Evolutionary conservation across 352 stramenopile species (phyloP).

Genomic region (Halophytophthora batemanensis): DNA sequence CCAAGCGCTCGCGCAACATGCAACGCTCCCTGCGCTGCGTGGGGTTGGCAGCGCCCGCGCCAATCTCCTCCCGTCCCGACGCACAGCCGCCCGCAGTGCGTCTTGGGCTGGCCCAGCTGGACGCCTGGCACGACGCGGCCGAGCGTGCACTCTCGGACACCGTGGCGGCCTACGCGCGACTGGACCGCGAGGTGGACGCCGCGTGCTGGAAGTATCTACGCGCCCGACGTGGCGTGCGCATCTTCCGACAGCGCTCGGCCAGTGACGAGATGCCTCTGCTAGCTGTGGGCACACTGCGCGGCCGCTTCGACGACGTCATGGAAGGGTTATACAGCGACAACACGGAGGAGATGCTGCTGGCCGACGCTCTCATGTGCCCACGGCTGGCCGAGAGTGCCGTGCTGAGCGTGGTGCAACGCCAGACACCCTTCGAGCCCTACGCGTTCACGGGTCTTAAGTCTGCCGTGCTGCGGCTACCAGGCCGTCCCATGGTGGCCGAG

Average conservation of each 20-base stretch:
- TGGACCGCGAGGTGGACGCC: constrained; percentile 22
- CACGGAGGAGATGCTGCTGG: constrained; percentile 44
- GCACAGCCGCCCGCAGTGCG: too few species aligned
- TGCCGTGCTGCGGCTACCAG: constrained; percentile 23
- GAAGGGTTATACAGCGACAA: constrained; percentile 35
- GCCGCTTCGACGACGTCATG: constrained; percentile 46
- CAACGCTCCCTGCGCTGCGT: too few species aligned
- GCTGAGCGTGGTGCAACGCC: constrained; percentile 29
- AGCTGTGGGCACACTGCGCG: constrained; percentile 28
- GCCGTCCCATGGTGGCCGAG: constrained; percentile 27
- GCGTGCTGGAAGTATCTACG: constrained; percentile 37
- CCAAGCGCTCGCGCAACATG: too few species aligned
- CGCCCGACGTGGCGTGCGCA: constrained; percentile 22
- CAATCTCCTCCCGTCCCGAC: not conserved
- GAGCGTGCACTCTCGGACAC: constrained; percentile 32
- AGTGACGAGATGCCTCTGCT: constrained; percentile 16
- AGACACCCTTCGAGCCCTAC: constrained; percentile 29
- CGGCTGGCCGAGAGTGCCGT: constrained; percentile 32
- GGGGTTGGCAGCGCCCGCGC: too few species aligned
- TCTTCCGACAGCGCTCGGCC: constrained; percentile 32
- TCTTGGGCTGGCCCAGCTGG: constrained; percentile 28
- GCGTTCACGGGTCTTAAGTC: constrained; percentile 47
- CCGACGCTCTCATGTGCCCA: constrained; percentile 34
- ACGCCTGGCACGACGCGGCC: constrained; percentile 33
- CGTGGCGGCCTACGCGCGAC: constrained; percentile 26